Base-by-base conservation (phyloP, 106 monocot species). In the Narthecium ossifragum region DNA sequence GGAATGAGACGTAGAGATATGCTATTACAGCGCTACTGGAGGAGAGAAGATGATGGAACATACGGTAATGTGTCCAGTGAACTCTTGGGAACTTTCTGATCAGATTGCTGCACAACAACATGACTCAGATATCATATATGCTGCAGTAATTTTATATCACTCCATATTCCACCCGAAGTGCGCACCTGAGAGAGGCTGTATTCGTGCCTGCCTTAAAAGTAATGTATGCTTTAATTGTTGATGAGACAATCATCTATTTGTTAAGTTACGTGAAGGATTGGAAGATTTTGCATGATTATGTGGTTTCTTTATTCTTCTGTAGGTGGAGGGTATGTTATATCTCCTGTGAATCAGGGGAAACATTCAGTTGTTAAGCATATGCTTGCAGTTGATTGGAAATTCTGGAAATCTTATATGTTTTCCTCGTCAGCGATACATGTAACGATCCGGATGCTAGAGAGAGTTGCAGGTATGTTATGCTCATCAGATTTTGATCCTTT, bases 291-390 rank as follows among this genome's bases (percentile, higher is more conserved):
- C 17, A 10, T 22, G 4, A 22, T 1, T 2, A 20, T 33, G 32
- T 43, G 21, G 21, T 18, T 36, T 34, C 15, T 57, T 32, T 7
- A 14, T 59, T 30, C 40, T 34, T 18, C 63, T 82, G 36, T 41
- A 98, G 98, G 91, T 77, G 98, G 98, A 63, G 98, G 98, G 39
- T 98, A 87, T 80, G 81, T 91, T 33, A 98, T 98, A 73, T 84
- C 86, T 64, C 98, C 87, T 23, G 62, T 79, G 5, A 90, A 91
- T 60, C 98, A 91, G 72, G 98, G 84, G 49, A 87, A 79, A 60
- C 87, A 91, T 70, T 84, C 91, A 41, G 87, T 91, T 49, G 91
- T 98, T 1, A 98, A 85, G 68, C 98, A 98, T 71, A 98, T 98
- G 90, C 84, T 98, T 73, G 90, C 86, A 53, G 85, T 98, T 62